Conservation (phyloP, 495 filamentous ascomycete genomes). For the Aspergillus incahuasiensis region DNA sequence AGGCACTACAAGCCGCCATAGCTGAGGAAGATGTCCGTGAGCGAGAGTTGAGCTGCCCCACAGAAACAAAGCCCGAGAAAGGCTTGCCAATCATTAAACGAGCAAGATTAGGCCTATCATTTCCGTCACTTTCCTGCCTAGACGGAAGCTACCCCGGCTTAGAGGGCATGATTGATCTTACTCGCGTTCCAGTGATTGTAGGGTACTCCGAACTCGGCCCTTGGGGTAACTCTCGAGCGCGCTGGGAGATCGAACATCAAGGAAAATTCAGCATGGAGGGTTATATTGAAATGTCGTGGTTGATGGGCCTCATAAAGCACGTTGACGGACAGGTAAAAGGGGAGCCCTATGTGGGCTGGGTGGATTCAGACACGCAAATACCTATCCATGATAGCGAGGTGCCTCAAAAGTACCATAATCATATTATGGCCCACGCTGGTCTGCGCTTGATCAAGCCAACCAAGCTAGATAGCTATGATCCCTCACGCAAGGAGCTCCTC, state of each 20-base stretch:
- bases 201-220: constrained; percentile 95
- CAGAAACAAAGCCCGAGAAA: constrained; percentile 59
- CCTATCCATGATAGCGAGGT: constrained; percentile 96
- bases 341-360: constrained; percentile 93
- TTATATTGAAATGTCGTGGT: constrained; percentile 99
- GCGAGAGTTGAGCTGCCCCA: constrained; percentile 58
- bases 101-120: constrained; percentile 91
- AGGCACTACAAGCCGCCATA: constrained; percentile 29
- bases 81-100: constrained; percentile 57
- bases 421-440: constrained; percentile 91
- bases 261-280: constrained; percentile 97
- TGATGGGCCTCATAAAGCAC: constrained; percentile 98
- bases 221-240: constrained; percentile 94
- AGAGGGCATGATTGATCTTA: constrained; percentile 95
- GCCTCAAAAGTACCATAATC: constrained; percentile 90
- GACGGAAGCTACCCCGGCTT: constrained; percentile 33
- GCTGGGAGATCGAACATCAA: constrained; percentile 98
- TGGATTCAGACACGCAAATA: constrained; percentile 86
- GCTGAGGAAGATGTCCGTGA: constrained; percentile 15
- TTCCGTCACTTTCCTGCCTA: constrained; percentile 61
- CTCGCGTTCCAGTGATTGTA: constrained; percentile 93
- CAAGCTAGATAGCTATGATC: constrained; percentile 89
- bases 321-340: constrained; percentile 95
- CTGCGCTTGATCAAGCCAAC: constrained; percentile 96
- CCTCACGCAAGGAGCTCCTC: constrained; percentile 92